Evolutionary conservation across 352 stramenopile species (phyloP).

Genomic region (Phytopythium litorale): DNA sequence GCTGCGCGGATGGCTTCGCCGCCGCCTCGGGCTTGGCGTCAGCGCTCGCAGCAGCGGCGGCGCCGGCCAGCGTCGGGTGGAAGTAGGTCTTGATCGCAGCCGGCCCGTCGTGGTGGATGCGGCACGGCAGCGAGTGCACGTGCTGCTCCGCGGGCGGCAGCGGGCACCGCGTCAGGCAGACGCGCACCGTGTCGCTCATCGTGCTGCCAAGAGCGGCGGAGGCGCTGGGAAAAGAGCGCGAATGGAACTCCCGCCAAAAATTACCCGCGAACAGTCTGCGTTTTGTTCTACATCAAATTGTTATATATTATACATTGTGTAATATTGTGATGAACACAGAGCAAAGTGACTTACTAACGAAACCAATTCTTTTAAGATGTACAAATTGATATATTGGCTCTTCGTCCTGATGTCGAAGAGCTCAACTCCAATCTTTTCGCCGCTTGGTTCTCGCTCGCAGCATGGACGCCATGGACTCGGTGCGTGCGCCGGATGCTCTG

Average conservation of each 20-base stretch:
- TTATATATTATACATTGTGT: not conserved
- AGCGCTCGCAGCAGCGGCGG: not conserved
- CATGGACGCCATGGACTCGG: slow-evolving; percentile 6
- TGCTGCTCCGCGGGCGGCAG: slow-evolving; percentile 44
- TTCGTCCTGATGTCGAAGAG: no score
- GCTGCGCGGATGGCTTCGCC: slow-evolving; percentile 13
- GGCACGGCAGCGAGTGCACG: slow-evolving; percentile 76
- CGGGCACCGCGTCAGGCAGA: slow-evolving; percentile 77
- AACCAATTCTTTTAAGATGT: no score
- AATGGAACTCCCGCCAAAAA: slow-evolving; percentile 25
- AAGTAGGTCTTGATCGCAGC: slow-evolving; percentile 79
- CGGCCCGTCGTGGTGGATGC: slow-evolving; percentile 60
- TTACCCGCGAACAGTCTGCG: not conserved
- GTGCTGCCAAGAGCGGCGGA: slow-evolving; percentile 5
- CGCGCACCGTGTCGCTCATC: slow-evolving; percentile 15
- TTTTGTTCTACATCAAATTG: not conserved
- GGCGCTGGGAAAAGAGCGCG: not conserved
- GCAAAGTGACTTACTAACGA: not conserved
- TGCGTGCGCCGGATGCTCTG: slow-evolving; percentile 2
- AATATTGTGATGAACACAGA: no score
- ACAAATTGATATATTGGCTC: not conserved
- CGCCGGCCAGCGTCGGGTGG: slow-evolving; percentile 15
- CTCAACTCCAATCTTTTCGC: not conserved
- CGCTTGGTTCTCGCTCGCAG: not conserved
- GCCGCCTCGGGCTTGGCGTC: slow-evolving; percentile 6